Conservation (phyloP, 2,329 filamentous ascomycete genomes). For the Peltaster fructicola region DNA sequence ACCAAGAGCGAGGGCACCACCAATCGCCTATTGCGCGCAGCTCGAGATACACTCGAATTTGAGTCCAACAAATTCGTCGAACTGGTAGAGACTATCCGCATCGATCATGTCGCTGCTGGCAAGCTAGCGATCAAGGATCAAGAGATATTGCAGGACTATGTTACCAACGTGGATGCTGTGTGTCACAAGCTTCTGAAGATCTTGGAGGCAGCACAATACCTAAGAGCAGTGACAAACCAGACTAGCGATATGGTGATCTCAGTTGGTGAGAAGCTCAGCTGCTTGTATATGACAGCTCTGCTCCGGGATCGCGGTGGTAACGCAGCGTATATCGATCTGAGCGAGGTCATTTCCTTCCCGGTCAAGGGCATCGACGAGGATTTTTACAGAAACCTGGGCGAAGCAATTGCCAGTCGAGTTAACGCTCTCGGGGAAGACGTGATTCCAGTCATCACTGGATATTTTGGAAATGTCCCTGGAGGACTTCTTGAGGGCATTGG, state of each 20-base stretch:
- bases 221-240: constrained; percentile 33
- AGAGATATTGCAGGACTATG: constrained; percentile 35
- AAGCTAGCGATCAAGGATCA: constrained; percentile 25
- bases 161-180: constrained; percentile 53
- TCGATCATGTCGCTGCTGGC: constrained; percentile 63
- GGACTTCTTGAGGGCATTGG: constrained; percentile 84
- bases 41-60: constrained; percentile 25
- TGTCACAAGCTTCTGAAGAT: constrained; percentile 68
- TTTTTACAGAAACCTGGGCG: constrained; percentile 29
- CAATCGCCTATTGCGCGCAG: constrained; percentile 45
- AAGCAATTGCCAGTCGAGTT: constrained; percentile 25
- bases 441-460: constrained; percentile 52
- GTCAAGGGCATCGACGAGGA: constrained; percentile 26
- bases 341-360: constrained; percentile 57
- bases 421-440: constrained; percentile 26
- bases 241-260: constrained; percentile 62
- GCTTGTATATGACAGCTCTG: constrained; percentile 72
- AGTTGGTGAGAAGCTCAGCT: constrained; percentile 91
- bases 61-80: constrained; percentile 42
- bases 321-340: constrained; percentile 78
- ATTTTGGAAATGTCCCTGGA: constrained; percentile 84
- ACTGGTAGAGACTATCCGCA: constrained; percentile 63
- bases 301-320: constrained; percentile 66
- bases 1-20: constrained; percentile 93
- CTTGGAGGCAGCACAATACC: constrained; percentile 41